A percentile compares a stretch with the other conserved stretches of the same genome.
These are phyloP conservation scores for Cladorrhinum sp. DNA, from an alignment of 2,329 filamentous ascomycete genomes.

Conservation along the genomic window DNA sequence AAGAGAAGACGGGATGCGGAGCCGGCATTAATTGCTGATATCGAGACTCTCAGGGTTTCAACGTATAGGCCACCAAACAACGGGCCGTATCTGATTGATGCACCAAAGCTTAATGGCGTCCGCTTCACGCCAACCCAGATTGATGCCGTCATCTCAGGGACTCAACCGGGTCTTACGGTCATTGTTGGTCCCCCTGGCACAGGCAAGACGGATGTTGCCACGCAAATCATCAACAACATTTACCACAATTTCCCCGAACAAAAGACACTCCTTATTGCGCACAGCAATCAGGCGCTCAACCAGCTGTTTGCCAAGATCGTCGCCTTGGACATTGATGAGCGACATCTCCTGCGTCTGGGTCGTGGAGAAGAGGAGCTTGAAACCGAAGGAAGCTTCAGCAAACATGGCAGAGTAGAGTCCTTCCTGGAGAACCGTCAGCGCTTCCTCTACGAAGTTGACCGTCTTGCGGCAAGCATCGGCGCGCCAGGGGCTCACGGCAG, in stretches of 20 bases:
- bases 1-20: conserved; percentile 82
- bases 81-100: conserved; percentile 84
- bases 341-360: conserved; percentile 86
- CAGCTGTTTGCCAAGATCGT: conserved; percentile 98
- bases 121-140: conserved; percentile 90
- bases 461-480: conserved; percentile 77
- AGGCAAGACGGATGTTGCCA: conserved; percentile 98
- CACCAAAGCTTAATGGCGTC: conserved; percentile 75
- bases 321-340: conserved; percentile 91
- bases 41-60: conserved; percentile 73
- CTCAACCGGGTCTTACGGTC: conserved; percentile 88
- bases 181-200: conserved; percentile 95
- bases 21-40: conserved; percentile 57
- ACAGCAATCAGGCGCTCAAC: conserved; percentile 97
- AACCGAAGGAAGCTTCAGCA: conserved; percentile 84
- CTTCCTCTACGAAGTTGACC: conserved; percentile 79
- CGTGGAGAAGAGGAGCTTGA: conserved; percentile 94
- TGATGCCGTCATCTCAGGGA: conserved; percentile 89
- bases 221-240: conserved; percentile 97
- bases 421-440: conserved; percentile 83
- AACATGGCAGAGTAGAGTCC: conserved; percentile 89
- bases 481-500: conserved; percentile 93
- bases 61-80: conserved; percentile 87
- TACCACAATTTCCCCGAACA: conserved; percentile 97
- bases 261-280: conserved; percentile 86